phyloP scores from a whole-genome alignment of 495 filamentous ascomycete species.

The Copromyces sp. region DNA sequence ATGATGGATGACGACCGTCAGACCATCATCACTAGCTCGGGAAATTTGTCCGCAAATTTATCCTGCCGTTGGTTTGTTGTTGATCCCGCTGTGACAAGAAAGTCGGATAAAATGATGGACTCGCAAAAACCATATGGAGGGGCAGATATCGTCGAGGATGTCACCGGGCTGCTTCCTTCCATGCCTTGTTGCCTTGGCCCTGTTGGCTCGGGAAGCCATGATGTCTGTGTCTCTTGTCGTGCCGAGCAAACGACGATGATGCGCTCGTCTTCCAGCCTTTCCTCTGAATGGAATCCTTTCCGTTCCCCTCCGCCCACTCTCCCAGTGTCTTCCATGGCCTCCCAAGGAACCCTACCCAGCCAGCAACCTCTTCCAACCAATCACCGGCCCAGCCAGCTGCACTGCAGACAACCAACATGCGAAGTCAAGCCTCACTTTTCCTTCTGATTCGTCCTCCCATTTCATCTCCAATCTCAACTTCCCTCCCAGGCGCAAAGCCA shows the following conservation, averaged over 20 bases:
- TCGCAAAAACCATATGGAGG: neutral
- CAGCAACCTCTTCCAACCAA: neutral
- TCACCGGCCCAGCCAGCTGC: neutral
- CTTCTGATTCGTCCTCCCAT: neutral
- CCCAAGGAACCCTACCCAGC: neutral
- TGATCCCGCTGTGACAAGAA: neutral
- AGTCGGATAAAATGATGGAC: neutral
- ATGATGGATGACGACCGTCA: neutral
- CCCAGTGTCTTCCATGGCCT: neutral
- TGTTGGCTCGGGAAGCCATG: neutral
- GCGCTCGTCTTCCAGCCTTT: neutral
- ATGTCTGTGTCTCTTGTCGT: neutral
- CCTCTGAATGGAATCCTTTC: neutral
- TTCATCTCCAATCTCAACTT: neutral
- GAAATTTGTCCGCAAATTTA: neutral
- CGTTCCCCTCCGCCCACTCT: neutral
- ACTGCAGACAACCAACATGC: neutral
- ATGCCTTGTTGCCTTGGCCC: neutral
- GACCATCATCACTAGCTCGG: neutral
- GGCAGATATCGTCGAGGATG: neutral
- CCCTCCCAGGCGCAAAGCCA: neutral
- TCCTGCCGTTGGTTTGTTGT: neutral
- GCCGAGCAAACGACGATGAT: neutral
- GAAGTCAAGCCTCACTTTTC: neutral
- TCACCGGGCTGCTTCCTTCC: neutral